Percentiles rank a stretch among this genome's conserved stretches.
Conservation (phyloP, 2,329 filamentous ascomycete genomes). For the Fusarium setosum region DNA sequence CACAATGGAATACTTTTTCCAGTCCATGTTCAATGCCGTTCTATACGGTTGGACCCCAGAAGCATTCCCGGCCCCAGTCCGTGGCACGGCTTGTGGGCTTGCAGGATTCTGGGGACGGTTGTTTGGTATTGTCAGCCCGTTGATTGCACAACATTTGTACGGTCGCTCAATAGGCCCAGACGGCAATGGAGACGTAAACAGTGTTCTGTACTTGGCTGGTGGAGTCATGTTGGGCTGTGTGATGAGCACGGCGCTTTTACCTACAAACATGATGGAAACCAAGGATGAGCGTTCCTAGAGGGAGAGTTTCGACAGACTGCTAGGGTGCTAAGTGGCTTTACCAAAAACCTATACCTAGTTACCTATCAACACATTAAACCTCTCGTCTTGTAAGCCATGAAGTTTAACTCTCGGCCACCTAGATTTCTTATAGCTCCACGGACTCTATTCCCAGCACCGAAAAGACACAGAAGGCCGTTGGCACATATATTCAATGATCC, state of each 20-base stretch:
- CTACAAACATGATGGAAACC: slow-evolving; percentile 51
- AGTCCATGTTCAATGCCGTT: slow-evolving; percentile 52
- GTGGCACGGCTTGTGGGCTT: slow-evolving; percentile 67
- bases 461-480: too few relatives aligned
- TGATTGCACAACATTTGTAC: slow-evolving; percentile 62
- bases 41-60: slow-evolving; percentile 64
- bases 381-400: too few relatives aligned
- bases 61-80: slow-evolving; percentile 65
- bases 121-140: slow-evolving; percentile 67
- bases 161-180: slow-evolving; percentile 40
- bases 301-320: not conserved
- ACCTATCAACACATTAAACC: too few relatives aligned
- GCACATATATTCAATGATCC: too few relatives aligned
- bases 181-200: slow-evolving; percentile 55
- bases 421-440: too few relatives aligned
- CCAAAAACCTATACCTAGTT: too few relatives aligned
- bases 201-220: slow-evolving; percentile 66
- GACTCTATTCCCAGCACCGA: too few relatives aligned
- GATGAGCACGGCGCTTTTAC: slow-evolving; percentile 60
- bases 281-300: slow-evolving; percentile 42
- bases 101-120: slow-evolving; percentile 69
- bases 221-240: slow-evolving; percentile 65
- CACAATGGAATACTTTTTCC: slow-evolving; percentile 57
- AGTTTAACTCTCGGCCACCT: too few relatives aligned
- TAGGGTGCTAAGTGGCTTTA: too few relatives aligned